phyloP scores from a whole-genome alignment of 257 asterid species.

The Cordia subcordata region DNA sequence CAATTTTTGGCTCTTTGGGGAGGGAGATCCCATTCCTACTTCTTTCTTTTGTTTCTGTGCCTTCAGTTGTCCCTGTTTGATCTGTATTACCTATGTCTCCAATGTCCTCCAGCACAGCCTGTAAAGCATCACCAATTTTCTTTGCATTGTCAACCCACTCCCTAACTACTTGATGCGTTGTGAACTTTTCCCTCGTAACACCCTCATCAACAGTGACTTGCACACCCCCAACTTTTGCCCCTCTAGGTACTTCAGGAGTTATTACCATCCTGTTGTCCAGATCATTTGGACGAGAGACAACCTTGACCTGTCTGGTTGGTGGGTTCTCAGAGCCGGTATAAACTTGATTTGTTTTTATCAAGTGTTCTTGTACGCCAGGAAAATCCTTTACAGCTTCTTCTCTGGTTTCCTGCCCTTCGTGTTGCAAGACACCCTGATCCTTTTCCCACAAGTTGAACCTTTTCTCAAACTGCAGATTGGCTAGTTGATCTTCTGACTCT shows the following conservation, averaged over 20 bases:
- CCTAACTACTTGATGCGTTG: constrained; percentile 23
- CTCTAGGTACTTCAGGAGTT: constrained; percentile 18
- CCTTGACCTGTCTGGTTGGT: constrained; percentile 16
- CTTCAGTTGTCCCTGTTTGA: constrained; percentile 29
- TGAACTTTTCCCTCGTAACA: constrained; percentile 24
- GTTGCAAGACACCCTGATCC: constrained; percentile 30
- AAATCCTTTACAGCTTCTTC: constrained; percentile 14
- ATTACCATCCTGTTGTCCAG: constrained; percentile 21
- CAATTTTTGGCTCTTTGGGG: constrained; percentile 31
- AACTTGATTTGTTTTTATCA: constrained; percentile 25
- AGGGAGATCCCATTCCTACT: constrained; percentile 26
- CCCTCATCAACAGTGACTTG: constrained; percentile 31
- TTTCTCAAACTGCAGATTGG: constrained; percentile 27
- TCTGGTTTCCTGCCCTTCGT: constrained; percentile 8
- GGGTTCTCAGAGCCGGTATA: constrained; percentile 26
- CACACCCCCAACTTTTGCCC: constrained; percentile 12
- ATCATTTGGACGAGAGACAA: constrained; percentile 21
- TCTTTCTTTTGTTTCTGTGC: constrained; percentile 33
- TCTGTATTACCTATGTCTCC: constrained; percentile 22
- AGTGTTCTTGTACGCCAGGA: constrained; percentile 23
- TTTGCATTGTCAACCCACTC: constrained; percentile 37
- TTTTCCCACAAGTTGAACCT: constrained; percentile 22
- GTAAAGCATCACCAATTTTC: constrained; percentile 36
- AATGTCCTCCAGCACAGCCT: constrained; percentile 31
- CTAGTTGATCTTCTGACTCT: constrained; percentile 23